phyloP scores from a whole-genome alignment of 768 basidiomycete genomes.

The Clitopilus passeckerianus region DNA sequence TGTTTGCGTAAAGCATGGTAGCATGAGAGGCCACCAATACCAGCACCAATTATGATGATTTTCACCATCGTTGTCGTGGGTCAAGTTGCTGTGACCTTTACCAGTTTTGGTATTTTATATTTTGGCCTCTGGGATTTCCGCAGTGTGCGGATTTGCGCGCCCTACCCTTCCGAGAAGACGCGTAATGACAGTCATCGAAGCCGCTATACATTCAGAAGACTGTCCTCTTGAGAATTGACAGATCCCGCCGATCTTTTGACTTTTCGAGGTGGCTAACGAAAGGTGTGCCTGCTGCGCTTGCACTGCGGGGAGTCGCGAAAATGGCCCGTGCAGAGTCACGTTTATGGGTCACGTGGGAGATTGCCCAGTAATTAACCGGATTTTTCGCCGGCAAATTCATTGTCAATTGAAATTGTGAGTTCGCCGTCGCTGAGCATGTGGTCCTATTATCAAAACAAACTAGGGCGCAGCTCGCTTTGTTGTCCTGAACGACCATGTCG shows the following conservation, averaged over 20 bases:
- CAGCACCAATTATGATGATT: slow-evolving; percentile 28
- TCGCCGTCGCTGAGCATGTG: too few relatives aligned
- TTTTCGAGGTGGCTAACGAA: too few relatives aligned
- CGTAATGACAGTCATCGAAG: not conserved
- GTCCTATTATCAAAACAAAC: too few relatives aligned
- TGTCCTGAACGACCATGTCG: too few relatives aligned
- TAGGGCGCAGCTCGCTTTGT: too few relatives aligned
- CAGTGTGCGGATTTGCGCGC: not conserved
- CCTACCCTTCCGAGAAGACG: not conserved
- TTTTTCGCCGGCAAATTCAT: too few relatives aligned
- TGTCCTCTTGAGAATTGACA: not conserved
- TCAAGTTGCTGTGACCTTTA: not conserved
- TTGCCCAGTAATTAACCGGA: too few relatives aligned
- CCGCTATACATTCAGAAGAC: not conserved
- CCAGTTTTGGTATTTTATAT: not conserved
- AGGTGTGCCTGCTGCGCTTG: not conserved
- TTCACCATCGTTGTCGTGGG: slow-evolving; percentile 16
- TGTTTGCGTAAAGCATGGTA: slow-evolving; percentile 28
- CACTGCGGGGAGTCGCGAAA: not conserved
- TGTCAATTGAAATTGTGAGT: too few relatives aligned
- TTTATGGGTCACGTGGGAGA: not conserved
- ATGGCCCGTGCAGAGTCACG: not conserved
- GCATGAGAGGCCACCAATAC: slow-evolving; percentile 26
- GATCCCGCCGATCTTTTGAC: not conserved
- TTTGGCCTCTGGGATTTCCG: not conserved